Conservation (phyloP, 345 rosid species). For the Citrus maxima region DNA sequence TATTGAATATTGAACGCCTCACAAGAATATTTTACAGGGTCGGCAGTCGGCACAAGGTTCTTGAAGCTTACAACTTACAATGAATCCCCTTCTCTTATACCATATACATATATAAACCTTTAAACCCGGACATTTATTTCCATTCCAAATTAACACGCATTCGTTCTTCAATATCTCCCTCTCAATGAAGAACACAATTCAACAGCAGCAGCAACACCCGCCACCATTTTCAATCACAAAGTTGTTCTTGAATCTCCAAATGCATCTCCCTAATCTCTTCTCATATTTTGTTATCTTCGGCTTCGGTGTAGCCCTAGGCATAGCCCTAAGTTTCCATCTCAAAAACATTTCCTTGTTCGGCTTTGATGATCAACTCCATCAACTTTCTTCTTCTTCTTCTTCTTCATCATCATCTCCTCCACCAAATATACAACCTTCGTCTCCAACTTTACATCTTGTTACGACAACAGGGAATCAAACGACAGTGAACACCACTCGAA, state of each 20-base stretch:
- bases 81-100: background rate
- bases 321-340: constrained; percentile 31
- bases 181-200: background rate
- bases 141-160: background rate
- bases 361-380: constrained; percentile 28
- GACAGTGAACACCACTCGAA: background rate
- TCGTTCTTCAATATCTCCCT: background rate
- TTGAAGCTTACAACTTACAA: background rate
- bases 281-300: constrained; percentile 35
- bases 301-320: constrained; percentile 43
- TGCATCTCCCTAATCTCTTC: constrained; percentile 32
- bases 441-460: background rate
- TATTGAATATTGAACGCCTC: too few species aligned
- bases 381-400: constrained; percentile 12
- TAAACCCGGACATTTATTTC: background rate
- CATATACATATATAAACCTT: background rate
- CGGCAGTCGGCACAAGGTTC: background rate
- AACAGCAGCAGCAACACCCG: background rate
- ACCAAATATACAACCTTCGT: background rate
- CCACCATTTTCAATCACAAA: background rate
- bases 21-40: background rate
- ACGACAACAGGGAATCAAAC: background rate
- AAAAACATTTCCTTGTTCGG: constrained; percentile 30
- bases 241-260: constrained; percentile 16
- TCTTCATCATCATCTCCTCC: background rate